Evolutionary conservation across 2,329 filamentous ascomycete genomes (phyloP), one percentile per base, ranked within the genome.

Genomic region (Botrytis paeoniae): DNA sequence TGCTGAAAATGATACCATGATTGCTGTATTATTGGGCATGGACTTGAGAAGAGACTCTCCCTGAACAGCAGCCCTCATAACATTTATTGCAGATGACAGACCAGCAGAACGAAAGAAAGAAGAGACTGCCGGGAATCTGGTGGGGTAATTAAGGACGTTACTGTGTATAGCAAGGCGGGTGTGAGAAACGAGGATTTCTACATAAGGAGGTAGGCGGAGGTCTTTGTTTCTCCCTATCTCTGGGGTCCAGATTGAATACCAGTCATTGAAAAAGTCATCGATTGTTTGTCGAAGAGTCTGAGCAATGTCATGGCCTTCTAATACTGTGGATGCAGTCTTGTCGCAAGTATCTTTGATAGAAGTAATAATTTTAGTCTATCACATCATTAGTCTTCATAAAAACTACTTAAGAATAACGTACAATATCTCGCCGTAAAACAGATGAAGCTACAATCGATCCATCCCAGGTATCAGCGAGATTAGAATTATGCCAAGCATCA

Each of bases 11-110:
- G 91, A 92, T 20, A 93, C 92, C 92, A 93, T 93, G 75, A 77
- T 93, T 92, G 72, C 91, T 88, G 91, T 93, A 77, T 93, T 93
- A 81, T 93, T 93, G 0, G 91, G 91, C 91, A 93, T 93, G 0
- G 91, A 93, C 72, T 89, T 89, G 0, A 93, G 85, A 74, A 91
- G 87, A 0, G 85, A 83, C 78, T 93, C 91, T 48, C 91, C 91
- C 80, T 93, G 91, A 9, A 93, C 92, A 0, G 91, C 91, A 2
- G 89, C 90, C 35, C 91, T 88, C 85, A 93, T 88, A 7, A 93
- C 92, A 73, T 92, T 93, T n/a, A 93, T 81, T 0, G 92, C 90
- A 0, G 91, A 91, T 0, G 91, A 92, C 0, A 93, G 85, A 1
- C 91, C 90, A 0, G 91, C 91, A 0, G 90, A 89, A 59, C 91